Percentiles rank a stretch among this genome's conserved stretches.
Evolutionary conservation across 257 asterid genomes (phyloP).

Genomic region (Gentiana macrophylla): DNA sequence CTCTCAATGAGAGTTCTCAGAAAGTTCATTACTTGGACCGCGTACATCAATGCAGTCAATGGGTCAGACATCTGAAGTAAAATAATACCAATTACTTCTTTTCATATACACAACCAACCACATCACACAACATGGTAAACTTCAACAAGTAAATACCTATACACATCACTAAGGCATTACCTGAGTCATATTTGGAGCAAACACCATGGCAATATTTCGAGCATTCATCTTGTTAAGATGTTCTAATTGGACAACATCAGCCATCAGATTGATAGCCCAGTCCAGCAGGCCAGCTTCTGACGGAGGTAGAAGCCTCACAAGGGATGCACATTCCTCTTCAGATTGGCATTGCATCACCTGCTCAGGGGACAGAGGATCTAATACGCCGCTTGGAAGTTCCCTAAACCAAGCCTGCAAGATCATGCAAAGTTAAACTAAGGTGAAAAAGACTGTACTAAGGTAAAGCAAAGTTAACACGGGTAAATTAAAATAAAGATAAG

Average conservation of each 20-base stretch:
- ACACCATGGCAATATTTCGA: slow-evolving; percentile 92
- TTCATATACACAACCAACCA: no score
- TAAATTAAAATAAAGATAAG: no score
- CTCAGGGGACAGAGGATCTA: slow-evolving; percentile 84
- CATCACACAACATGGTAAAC: no score
- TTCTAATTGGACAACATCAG: slow-evolving; percentile 84
- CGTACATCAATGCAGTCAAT: slow-evolving; percentile 83
- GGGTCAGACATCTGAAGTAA: slow-evolving; percentile 76
- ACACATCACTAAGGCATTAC: slow-evolving; percentile 17
- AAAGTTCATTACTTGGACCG: slow-evolving; percentile 43
- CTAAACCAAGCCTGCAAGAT: slow-evolving; percentile 88
- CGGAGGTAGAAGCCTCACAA: slow-evolving; percentile 75
- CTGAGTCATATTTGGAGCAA: slow-evolving; percentile 99
- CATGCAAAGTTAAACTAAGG: slow-evolving; percentile 2
- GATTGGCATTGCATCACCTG: slow-evolving; percentile 89
- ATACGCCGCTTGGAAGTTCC: slow-evolving; percentile 88
- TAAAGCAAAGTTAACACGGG: no score
- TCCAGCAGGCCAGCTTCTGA: slow-evolving; percentile 77
- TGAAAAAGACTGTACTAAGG: no score
- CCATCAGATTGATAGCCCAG: slow-evolving; percentile 94
- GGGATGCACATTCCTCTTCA: slow-evolving; percentile 67
- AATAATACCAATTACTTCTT: neutral
- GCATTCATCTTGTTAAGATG: slow-evolving; percentile 85
- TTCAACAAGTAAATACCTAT: no score
- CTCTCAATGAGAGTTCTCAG: slow-evolving; percentile 78